Conservation (phyloP, 345 rosid genomes). For the Dovyalis caffra region DNA sequence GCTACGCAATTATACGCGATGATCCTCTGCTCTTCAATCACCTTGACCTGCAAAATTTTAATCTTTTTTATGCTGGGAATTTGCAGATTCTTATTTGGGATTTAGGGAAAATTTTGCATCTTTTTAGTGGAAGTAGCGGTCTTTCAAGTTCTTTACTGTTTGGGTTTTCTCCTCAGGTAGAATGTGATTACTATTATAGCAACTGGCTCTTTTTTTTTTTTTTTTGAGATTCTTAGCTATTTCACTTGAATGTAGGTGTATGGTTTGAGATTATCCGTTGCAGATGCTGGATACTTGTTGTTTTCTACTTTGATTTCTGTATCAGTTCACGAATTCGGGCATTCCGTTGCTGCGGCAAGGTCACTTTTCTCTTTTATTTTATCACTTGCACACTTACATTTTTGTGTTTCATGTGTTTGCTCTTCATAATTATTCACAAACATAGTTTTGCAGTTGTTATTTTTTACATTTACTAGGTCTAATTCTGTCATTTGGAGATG, state of each 20-base stretch:
- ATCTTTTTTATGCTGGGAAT: not conserved
- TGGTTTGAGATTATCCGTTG: conserved; percentile 45
- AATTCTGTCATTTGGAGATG: not conserved
- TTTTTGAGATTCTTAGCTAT: not conserved
- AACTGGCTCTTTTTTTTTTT: too few relatives aligned
- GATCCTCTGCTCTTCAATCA: not conserved
- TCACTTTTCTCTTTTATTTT: conserved; percentile 22
- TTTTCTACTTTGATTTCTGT: conserved; percentile 72
- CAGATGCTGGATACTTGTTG: conserved; percentile 45
- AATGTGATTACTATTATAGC: too few relatives aligned
- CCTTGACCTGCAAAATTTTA: not conserved
- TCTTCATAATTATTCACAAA: not conserved
- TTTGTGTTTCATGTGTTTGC: too few relatives aligned
- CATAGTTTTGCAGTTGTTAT: too few relatives aligned
- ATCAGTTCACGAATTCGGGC: conserved; percentile 78
- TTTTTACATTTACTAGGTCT: not conserved
- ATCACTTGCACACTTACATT: too few relatives aligned
- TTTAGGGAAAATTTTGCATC: conserved; percentile 3
- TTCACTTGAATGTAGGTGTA: conserved; percentile 29
- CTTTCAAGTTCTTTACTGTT: conserved; percentile 15
- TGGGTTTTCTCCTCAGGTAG: conserved; percentile 26
- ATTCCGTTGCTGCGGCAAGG: conserved; percentile 90
- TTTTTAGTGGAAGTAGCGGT: conserved; percentile 8
- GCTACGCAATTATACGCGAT: not conserved
- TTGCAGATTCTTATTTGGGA: conserved; percentile 39